Percentiles rank a stretch among this genome's conserved stretches.
Conservation (phyloP, 108 stramenopile species). For the Bacterosira constricta region DNA sequence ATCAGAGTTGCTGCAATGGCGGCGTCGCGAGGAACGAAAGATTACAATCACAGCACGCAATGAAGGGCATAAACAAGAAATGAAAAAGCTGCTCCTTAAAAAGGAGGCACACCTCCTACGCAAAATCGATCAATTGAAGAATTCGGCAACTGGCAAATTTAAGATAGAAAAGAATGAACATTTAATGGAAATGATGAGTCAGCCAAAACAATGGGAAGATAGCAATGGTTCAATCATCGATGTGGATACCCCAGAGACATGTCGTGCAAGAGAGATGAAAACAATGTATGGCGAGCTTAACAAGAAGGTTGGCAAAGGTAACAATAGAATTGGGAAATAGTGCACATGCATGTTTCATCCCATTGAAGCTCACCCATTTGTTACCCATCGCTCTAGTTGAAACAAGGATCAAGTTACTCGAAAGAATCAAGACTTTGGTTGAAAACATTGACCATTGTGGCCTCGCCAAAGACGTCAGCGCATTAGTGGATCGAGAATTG, state of each 20-base stretch:
- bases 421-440: conserved; percentile 20
- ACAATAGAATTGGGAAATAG: background rate
- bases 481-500: conserved; percentile 32
- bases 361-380: background rate
- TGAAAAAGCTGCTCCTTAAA: conserved; percentile 8
- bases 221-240: conserved; percentile 12
- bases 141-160: conserved; percentile 6
- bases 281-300: conserved; percentile 22
- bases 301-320: conserved; percentile 16
- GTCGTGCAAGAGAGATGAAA: conserved; percentile 35
- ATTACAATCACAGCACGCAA: conserved; percentile 9
- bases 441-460: conserved; percentile 7
- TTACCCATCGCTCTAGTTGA: background rate
- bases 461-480: conserved; percentile 28
- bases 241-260: conserved; percentile 32
- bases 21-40: conserved; percentile 37
- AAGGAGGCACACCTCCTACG: conserved; percentile 32
- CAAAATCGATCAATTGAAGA: conserved; percentile 27
- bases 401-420: conserved; percentile 23
- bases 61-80: conserved; percentile 15
- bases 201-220: conserved; percentile 23
- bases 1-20: conserved; percentile 36
- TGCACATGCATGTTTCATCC: background rate
- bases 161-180: conserved; percentile 7
- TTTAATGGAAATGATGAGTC: conserved; percentile 13